A percentile compares a stretch with the other conserved stretches of the same genome.
These are phyloP conservation scores for Circinella minor DNA, from an alignment of 371 early-diverging fungal genomes.

Conservation along the genomic window DNA sequence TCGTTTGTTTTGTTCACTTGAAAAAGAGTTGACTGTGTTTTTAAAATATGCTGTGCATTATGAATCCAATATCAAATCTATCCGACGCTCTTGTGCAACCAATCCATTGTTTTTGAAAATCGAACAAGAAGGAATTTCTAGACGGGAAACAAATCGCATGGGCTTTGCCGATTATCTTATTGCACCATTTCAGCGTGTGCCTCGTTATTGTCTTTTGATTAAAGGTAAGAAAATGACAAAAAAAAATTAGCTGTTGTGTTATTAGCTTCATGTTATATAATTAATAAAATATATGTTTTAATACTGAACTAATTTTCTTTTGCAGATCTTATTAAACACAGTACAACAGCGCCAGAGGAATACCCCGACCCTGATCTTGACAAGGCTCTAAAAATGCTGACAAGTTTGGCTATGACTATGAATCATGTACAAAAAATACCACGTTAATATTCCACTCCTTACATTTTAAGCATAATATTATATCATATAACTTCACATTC, in stretches of 20 bases:
- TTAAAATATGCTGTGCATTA: conserved; percentile 52
- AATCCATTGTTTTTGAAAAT: conserved; percentile 46
- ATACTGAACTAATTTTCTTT: background rate
- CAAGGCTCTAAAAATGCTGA: conserved; percentile 34
- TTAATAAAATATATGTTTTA: background rate
- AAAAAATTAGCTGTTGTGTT: too few species aligned
- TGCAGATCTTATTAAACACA: conserved; percentile 47
- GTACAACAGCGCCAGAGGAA: conserved; percentile 16
- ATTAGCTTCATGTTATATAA: background rate
- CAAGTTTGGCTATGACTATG: conserved; percentile 41
- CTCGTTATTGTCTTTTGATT: conserved; percentile 48
- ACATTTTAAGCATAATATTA: too few species aligned
- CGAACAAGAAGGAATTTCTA: conserved; percentile 44
- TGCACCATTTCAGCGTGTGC: conserved; percentile 50
- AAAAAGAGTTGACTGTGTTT: conserved; percentile 40
- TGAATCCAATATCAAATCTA: conserved; percentile 40
- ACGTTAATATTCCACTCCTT: background rate
- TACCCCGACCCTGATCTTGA: conserved; percentile 23
- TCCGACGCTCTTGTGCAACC: conserved; percentile 39
- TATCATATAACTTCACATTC: too few species aligned
- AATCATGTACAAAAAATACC: conserved; percentile 31
- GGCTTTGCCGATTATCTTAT: conserved; percentile 53
- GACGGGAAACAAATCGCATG: conserved; percentile 45
- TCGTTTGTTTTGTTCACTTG: conserved; percentile 28
- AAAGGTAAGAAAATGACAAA: conserved; percentile 33